Evolutionary conservation across 2,329 filamentous ascomycete genomes (phyloP).

Genomic region (Colletotrichum higginsianum): DNA sequence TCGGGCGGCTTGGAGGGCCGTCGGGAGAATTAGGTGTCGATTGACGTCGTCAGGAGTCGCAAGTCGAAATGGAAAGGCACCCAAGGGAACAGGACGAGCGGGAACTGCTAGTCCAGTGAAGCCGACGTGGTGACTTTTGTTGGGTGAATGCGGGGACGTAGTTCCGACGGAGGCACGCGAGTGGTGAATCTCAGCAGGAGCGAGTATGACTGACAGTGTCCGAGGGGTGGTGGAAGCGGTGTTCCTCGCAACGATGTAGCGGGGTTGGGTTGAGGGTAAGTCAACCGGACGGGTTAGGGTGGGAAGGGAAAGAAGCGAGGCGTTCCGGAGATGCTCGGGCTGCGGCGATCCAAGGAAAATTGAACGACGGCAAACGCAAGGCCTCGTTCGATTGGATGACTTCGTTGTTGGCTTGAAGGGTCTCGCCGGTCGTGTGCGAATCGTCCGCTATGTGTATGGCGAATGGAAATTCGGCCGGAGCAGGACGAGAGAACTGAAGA

Average conservation of each 20-base stretch:
- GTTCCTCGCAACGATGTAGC: slow-evolving; percentile 27
- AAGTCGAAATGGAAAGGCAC: not conserved
- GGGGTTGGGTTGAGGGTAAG: slow-evolving; percentile 16
- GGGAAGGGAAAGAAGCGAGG: slow-evolving; percentile 19
- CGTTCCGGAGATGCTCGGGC: slow-evolving; percentile 36
- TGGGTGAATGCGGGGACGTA: slow-evolving; percentile 28
- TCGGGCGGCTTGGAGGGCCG: slow-evolving; percentile 17
- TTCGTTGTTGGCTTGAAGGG: slow-evolving; percentile 27
- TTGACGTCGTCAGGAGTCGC: slow-evolving; percentile 21
- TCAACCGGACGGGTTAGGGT: slow-evolving; percentile 22
- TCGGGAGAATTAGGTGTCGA: slow-evolving; percentile 1
- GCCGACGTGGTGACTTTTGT: slow-evolving; percentile 7
- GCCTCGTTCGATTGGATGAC: slow-evolving; percentile 42
- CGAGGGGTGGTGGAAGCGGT: slow-evolving; percentile 26
- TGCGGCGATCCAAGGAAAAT: slow-evolving; percentile 41
- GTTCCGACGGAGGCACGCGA: slow-evolving; percentile 26
- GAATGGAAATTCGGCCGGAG: slow-evolving; percentile 11
- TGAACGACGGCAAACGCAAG: slow-evolving; percentile 41
- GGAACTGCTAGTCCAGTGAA: slow-evolving; percentile 15
- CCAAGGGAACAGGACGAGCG: slow-evolving; percentile 14
- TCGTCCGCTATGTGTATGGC: slow-evolving; percentile 15
- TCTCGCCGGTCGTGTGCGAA: slow-evolving; percentile 33
- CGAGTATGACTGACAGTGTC: not conserved
- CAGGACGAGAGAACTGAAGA: slow-evolving; percentile 28
- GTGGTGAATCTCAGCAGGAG: slow-evolving; percentile 12